Conservation (phyloP, 257 asterid species). For the Solanum gracilifrons region DNA sequence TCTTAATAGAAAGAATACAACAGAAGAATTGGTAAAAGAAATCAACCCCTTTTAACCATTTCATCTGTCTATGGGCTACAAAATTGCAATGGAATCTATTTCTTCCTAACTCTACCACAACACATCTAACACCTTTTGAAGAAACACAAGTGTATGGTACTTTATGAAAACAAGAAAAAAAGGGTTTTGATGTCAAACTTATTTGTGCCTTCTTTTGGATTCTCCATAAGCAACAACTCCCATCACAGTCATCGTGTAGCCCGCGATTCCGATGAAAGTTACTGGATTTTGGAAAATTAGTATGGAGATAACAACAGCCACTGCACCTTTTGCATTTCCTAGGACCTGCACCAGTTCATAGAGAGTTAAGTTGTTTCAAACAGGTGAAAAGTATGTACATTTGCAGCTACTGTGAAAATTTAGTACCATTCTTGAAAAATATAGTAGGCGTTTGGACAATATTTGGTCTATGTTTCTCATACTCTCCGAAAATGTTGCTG, state of each 20-base stretch:
- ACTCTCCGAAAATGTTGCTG: neutral
- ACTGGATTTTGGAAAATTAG: slow-evolving; percentile 24
- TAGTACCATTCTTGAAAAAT: neutral
- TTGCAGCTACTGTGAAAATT: neutral
- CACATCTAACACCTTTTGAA: neutral
- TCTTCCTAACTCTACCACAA: neutral
- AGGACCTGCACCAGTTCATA: slow-evolving; percentile 9
- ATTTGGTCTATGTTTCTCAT: neutral
- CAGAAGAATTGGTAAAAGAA: neutral
- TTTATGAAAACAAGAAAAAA: neutral
- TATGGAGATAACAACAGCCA: slow-evolving; percentile 25
- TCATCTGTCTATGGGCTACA: neutral
- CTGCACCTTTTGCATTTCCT: slow-evolving; percentile 30
- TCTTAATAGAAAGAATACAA: neutral
- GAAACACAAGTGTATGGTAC: neutral
- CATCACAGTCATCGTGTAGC: slow-evolving; percentile 18
- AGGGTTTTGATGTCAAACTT: neutral
- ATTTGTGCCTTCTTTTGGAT: slow-evolving; percentile 21
- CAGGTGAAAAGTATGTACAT: neutral
- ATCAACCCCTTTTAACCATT: neutral
- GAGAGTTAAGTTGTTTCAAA: neutral
- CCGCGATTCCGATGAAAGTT: slow-evolving; percentile 20
- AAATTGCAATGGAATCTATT: neutral
- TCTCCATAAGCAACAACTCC: slow-evolving; percentile 25
- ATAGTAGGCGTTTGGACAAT: neutral